Evolutionary conservation across 305 asterid species (phyloP), one percentile per base, ranked within the genome.

Genomic region (Andrographis paniculata): DNA sequence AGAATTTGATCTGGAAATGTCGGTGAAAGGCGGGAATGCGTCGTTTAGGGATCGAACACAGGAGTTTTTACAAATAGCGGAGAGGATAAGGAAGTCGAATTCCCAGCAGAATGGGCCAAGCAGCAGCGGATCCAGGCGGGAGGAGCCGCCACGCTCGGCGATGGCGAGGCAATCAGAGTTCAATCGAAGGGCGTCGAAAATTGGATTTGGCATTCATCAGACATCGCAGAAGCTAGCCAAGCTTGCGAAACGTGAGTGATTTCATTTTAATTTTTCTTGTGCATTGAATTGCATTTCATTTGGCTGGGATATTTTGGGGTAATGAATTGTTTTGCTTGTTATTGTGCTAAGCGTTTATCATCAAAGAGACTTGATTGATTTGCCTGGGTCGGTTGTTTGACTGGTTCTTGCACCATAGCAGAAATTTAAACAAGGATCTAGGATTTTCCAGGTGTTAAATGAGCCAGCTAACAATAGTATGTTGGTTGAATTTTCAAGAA

Each of bases 171-270:
- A 85, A 56, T 85, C 95, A 23, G 96, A 91, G 61, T 91, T 91
- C 55, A 78, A 75, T 48, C 63, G 66, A 37, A 77, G 79, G 72
- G 99, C 96, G 42, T 81, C 95, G 48, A 80, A 79, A 54, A 78
- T 89, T 48, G 89, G 94, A 39, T 64, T 72, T 14, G 95, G 84
- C 54, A 85, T 85, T 50, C 95, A 86, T 56, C 94, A 82, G 62
- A 82, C 96, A n/a, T 89, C 96, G 37, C 94, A 82, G 72, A 89
- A 85, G 75, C 80, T 89, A 41, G 68, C 94, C 24, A 82, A 83
- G 79, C 93, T 89, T 58, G 94, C 95, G 4, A 76, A 82, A 72
- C 67, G 98, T 89, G 61, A 65, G 87, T 59, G 8, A 44, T 59
- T 33, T 2, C 30, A 6, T 17, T 10, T 12, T 45, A 0, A 19